Evolutionary conservation across 306 rosid genomes (phyloP).

Genomic region (Leucaena leucocephala): DNA sequence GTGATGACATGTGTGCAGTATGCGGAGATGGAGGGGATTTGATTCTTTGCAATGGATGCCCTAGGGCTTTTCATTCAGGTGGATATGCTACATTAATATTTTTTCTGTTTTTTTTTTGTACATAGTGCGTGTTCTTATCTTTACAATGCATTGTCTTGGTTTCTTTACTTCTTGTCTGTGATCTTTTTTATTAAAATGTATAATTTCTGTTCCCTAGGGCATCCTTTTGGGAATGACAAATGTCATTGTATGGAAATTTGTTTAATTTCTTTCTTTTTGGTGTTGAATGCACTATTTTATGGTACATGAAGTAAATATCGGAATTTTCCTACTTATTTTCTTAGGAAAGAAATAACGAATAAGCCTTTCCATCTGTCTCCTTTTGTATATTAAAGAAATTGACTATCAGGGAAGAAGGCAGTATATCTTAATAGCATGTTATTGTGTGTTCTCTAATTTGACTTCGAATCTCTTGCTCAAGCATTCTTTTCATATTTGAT

Average conservation of each 20-base stretch:
- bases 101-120: neutral
- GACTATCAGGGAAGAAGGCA: neutral
- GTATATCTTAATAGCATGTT: constrained; percentile 21
- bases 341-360: neutral
- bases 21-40: constrained; percentile 95
- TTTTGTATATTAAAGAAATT: constrained; percentile 5
- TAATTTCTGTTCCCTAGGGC: neutral
- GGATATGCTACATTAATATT: constrained; percentile 10
- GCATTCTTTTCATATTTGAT: neutral
- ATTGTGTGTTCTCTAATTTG: constrained; percentile 16
- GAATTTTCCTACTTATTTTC: neutral
- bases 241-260: neutral
- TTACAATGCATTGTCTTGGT: constrained; percentile 14
- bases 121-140: constrained; percentile 14
- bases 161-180: neutral
- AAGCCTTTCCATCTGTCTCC: neutral
- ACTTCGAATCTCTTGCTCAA: neutral
- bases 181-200: neutral
- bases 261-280: no score
- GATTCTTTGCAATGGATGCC: constrained; percentile 86
- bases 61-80: constrained; percentile 96
- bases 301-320: neutral
- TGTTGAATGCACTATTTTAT: neutral
- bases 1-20: constrained; percentile 97
- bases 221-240: neutral